These are phyloP conservation scores for Agapanthus africanus DNA, from an alignment of 106 monocot species.

Conservation along the genomic window DNA sequence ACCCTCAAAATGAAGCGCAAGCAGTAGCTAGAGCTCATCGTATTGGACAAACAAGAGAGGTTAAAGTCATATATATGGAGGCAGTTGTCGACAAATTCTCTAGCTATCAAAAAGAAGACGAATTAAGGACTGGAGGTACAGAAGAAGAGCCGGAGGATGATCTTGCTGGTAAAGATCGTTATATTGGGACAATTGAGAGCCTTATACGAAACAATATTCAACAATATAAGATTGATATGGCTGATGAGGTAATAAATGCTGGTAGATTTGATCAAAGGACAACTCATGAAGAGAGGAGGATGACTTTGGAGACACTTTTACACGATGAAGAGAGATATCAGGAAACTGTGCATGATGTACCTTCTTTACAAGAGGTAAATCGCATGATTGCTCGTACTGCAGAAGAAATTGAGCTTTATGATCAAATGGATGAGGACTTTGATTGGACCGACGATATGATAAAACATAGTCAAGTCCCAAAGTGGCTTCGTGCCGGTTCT, in stretches of 20 bases:
- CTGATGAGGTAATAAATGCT: constrained; percentile 98
- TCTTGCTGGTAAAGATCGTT: constrained; percentile 92
- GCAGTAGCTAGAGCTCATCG: constrained; percentile 98
- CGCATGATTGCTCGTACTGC: constrained; percentile 91
- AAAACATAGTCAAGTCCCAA: constrained; percentile 73
- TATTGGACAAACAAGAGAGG: constrained; percentile 89
- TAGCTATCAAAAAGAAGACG: constrained; percentile 94
- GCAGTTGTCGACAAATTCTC: constrained; percentile 93
- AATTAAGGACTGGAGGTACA: constrained; percentile 68
- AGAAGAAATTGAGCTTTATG: constrained; percentile 89
- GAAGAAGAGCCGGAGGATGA: constrained; percentile 69
- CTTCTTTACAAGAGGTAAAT: constrained; percentile 83
- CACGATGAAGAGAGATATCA: constrained; percentile 97
- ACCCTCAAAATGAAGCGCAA: constrained; percentile 99
- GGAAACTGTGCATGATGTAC: constrained; percentile 93
- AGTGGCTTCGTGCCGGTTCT: constrained; percentile 79
- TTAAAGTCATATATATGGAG: constrained; percentile 97
- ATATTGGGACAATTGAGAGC: constrained; percentile 90
- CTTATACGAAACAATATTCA: constrained; percentile 95
- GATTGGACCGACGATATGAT: constrained; percentile 88
- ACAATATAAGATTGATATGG: constrained; percentile 98
- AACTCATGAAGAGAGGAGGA: constrained; percentile 94
- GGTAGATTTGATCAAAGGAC: constrained; percentile 98
- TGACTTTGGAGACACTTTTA: constrained; percentile 85
- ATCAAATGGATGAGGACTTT: constrained; percentile 99